Evolutionary conservation across 129 eudicot species (phyloP).

Genomic region (Apium graveolens): DNA sequence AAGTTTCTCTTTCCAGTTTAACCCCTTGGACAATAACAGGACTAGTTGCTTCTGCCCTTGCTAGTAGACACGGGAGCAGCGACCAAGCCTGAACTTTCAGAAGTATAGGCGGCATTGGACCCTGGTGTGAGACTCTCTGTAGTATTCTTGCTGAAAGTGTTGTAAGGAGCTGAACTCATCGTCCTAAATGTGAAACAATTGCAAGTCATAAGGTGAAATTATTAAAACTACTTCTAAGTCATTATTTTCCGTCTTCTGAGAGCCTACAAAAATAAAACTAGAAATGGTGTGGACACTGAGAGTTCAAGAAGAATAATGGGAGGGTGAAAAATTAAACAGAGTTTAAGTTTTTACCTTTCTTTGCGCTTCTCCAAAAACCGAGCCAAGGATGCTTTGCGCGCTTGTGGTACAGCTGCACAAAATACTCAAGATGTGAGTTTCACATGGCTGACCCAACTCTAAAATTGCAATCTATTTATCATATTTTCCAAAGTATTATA

Average conservation of each 20-base stretch:
- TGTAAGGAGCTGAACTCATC: slow-evolving; percentile 35
- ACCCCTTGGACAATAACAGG: not conserved
- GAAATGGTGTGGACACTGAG: not conserved
- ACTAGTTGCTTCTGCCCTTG: not conserved
- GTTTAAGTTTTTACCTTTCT: slow-evolving; percentile 49
- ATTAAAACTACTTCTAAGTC: not conserved
- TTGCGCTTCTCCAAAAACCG: slow-evolving; percentile 72
- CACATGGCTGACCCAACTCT: slow-evolving; percentile 9
- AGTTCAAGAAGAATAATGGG: not conserved
- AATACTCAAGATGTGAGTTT: slow-evolving; percentile 12
- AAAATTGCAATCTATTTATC: not conserved
- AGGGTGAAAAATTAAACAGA: not conserved
- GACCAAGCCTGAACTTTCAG: not conserved
- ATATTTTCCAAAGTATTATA: not conserved
- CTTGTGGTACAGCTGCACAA: slow-evolving; percentile 73
- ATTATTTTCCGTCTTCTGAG: not conserved
- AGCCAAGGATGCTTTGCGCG: slow-evolving; percentile 72
- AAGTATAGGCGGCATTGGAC: not conserved
- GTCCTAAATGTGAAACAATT: slow-evolving; percentile 18
- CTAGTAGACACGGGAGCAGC: not conserved
- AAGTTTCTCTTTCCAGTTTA: not conserved
- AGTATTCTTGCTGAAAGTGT: slow-evolving; percentile 19
- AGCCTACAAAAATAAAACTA: too few relatives aligned
- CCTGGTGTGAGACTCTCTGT: slow-evolving; percentile 15
- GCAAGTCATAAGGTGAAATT: not conserved